Base-by-base conservation (phyloP, 2,329 filamentous ascomycete species). In the Diplodia intermedia region DNA sequence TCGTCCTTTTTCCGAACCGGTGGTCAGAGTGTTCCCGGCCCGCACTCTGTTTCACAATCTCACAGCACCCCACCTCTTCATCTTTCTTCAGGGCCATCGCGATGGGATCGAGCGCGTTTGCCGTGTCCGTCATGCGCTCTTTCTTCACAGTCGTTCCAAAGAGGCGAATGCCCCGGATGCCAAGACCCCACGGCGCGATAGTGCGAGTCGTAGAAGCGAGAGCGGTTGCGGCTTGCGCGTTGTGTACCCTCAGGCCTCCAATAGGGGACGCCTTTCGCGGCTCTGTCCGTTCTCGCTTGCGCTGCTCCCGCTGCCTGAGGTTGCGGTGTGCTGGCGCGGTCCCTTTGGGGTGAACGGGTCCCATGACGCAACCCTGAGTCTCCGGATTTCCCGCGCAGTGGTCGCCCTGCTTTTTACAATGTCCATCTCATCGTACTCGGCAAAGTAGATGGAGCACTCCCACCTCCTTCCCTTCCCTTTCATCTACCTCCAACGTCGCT, bases 21-120 rank as follows among this genome's bases (percentile, higher is more conserved):
- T 52, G 60, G 60, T 63, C 60, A 63, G 29, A 63, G 43, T 63
- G 47, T 52, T 6, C n/a, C 31, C 60, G 40, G 50, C 60, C 60
- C 60, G 60, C 60, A 63, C 43, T 20, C 47, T 63, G 60, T 50
- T 63, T 63, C 55, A 60, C 43, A 52, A 52, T 63, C 60, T 52
- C 60, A 23, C 43, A n/a, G 29, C 8, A 33, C 29, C 60, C 43
- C 47, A 50, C 60, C 29, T 50, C 60, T 15, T 52, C 60, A 49
- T 20, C 29, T 52, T 52, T n/a, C 23, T 9, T 52, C 60, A 29
- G 31, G 23, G 23, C 36, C 11, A 43, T 60, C 55, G 54, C 18
- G 33, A 56, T 20, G 33, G 33, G 23, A 43, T 36, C 23, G 31
- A 36, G 36, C 55, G 20, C 14, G 7, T 26, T 20, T 38, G 23